These are phyloP conservation scores for Pseudocercospora vitis DNA, from an alignment of 2,329 filamentous ascomycete species.

Conservation along the genomic window DNA sequence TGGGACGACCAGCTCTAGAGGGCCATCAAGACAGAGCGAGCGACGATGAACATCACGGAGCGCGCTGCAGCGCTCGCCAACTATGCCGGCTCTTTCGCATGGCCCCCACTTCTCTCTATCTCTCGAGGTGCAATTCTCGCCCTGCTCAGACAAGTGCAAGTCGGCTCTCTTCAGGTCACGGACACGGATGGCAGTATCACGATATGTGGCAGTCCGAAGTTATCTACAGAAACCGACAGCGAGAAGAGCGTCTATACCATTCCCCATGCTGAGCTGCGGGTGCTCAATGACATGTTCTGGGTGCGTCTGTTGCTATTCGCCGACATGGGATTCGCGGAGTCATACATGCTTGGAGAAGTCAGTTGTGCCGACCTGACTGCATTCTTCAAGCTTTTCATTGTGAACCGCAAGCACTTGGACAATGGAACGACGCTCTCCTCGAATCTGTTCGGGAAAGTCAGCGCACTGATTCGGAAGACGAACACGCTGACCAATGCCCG, in stretches of 20 bases:
- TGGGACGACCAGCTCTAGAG: no score
- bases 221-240: constrained; percentile 38
- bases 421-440: constrained; percentile 66
- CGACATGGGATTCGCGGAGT: constrained; percentile 73
- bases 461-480: constrained; percentile 52
- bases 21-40: background rate
- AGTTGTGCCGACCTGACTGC: constrained; percentile 65
- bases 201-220: constrained; percentile 44
- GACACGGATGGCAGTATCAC: constrained; percentile 47
- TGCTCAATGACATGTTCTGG: constrained; percentile 69
- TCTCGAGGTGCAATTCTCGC: constrained; percentile 49
- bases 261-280: constrained; percentile 56
- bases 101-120: constrained; percentile 49
- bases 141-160: constrained; percentile 47
- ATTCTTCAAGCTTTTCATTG: constrained; percentile 74
- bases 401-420: constrained; percentile 53
- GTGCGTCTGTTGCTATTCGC: constrained; percentile 66
- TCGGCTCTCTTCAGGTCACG: constrained; percentile 48
- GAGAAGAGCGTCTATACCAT: constrained; percentile 41
- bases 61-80: background rate
- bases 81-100: constrained; percentile 48
- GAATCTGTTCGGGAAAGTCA: constrained; percentile 57
- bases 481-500: constrained; percentile 55
- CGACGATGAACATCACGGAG: background rate
- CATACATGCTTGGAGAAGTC: constrained; percentile 72